Base-by-base conservation (phyloP, 2,329 filamentous ascomycete species). In the Onygenales sp. region DNA sequence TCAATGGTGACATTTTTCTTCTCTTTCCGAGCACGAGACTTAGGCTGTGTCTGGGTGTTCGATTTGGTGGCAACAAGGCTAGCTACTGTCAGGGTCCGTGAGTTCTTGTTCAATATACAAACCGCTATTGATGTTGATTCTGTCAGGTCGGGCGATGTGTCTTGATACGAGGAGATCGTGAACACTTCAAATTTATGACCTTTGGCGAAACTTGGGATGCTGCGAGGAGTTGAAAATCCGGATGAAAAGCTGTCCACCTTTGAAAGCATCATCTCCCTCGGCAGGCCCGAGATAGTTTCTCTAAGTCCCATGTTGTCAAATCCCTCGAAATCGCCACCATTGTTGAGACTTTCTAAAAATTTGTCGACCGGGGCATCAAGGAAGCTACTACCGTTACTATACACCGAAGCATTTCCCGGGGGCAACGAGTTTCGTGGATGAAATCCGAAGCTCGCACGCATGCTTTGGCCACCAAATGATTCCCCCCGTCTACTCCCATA, bases 281-380 rank as follows among this genome's bases (percentile, higher is more conserved):
- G 78, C 7, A 91, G 72, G 0, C 85, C 84, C 55, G 88, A 85
- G 55, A 86, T 81, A n/a, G 83, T 79, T 63, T 88, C 85, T 52
- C 87, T 83, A 21, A 89, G 73, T 1, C 82, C 85, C 81, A 88
- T 87, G 55, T 78, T 86, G 60, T 85, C 79, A 53, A 89, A 83
- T 0, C 83, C 84, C 59, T 87, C 84, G 56, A 83, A 80, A 53
- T 85, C 77, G 9, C 77, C 78, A 13, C 81, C 78, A 17, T 77
- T 76, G 43, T 82, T 79, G 13, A 87, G 69, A 55, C 86, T 83
- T 57, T 91, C 85, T 2, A 91, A 72, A 1, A 88, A 73, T 43
- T 79, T 78, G 62, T 89, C 86, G 46, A 87, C 77, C 0, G 84
- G 85, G 2, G 81, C 79, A 61, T 87, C 85, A 17, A 86, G 70